These are phyloP conservation scores for Juglanconis sp. DNA, from an alignment of 2,329 filamentous ascomycete genomes.

Conservation along the genomic window DNA sequence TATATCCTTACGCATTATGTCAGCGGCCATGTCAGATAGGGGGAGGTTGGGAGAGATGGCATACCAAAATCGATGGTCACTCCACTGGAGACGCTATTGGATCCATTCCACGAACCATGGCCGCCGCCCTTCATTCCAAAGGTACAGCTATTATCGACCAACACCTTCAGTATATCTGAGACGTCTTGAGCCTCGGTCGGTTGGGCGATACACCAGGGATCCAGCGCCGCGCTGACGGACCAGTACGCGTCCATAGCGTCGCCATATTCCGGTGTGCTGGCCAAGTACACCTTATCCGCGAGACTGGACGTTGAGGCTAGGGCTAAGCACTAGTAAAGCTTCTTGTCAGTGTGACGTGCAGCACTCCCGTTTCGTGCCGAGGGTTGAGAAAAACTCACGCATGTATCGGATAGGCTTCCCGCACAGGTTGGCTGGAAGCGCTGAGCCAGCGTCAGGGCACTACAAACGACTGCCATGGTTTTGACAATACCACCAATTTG, in stretches of 20 bases:
- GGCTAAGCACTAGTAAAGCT: constrained; percentile 24
- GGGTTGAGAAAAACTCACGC: not conserved
- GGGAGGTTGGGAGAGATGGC: not conserved
- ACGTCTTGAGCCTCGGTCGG: constrained; percentile 32
- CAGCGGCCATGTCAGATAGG: not conserved
- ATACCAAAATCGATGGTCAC: constrained; percentile 32
- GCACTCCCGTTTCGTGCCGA: not conserved
- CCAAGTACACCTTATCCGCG: constrained; percentile 28
- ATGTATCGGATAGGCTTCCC: not conserved
- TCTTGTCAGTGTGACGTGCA: not conserved
- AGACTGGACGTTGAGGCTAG: constrained; percentile 24
- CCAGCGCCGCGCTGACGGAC: constrained; percentile 33
- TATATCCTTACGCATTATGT: not conserved
- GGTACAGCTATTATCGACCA: constrained; percentile 29
- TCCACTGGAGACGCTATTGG: constrained; percentile 31
- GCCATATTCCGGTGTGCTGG: constrained; percentile 25
- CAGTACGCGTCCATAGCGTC: constrained; percentile 34
- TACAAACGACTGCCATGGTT: not conserved
- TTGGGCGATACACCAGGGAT: constrained; percentile 34
- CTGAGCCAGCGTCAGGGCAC: not conserved
- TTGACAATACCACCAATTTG: not conserved
- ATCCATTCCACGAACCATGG: constrained; percentile 30
- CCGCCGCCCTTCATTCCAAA: constrained; percentile 36
- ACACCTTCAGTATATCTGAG: constrained; percentile 31
- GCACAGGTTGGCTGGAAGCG: not conserved